These are phyloP conservation scores for Tricholoma hemisulphureum DNA, from an alignment of 768 basidiomycete genomes.

Conservation along the genomic window DNA sequence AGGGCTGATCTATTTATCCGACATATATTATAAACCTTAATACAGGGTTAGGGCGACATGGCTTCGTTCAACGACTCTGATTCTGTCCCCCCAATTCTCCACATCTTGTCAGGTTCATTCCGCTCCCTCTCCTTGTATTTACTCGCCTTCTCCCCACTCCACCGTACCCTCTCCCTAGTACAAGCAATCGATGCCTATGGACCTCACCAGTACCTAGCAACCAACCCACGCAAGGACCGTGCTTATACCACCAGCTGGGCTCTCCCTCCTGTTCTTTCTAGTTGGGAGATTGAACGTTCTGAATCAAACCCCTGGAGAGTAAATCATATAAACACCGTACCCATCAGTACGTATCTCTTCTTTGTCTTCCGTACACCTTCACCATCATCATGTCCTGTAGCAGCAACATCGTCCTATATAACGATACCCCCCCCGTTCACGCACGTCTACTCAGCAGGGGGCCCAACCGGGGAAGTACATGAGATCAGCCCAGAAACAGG, in stretches of 20 bases:
- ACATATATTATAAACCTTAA: too few species aligned
- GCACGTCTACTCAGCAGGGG: constrained; percentile 49
- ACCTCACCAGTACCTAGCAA: constrained; percentile 51
- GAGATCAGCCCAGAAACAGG: constrained; percentile 33
- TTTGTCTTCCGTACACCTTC: not conserved
- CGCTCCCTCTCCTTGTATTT: constrained; percentile 50
- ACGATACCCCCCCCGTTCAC: constrained; percentile 46
- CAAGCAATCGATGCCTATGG: constrained; percentile 45
- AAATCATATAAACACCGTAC: constrained; percentile 40
- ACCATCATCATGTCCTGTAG: constrained; percentile 22
- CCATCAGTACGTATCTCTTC: constrained; percentile 39
- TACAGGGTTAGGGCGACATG: constrained; percentile 11
- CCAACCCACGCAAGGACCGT: constrained; percentile 32
- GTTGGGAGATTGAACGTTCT: constrained; percentile 39
- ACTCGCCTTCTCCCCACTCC: constrained; percentile 45
- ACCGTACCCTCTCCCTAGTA: constrained; percentile 38
- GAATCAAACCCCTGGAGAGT: constrained; percentile 29
- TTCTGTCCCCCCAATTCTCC: constrained; percentile 18
- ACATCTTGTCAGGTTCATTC: constrained; percentile 50
- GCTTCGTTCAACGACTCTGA: constrained; percentile 5
- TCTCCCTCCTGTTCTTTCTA: constrained; percentile 43
- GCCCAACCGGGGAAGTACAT: constrained; percentile 52
- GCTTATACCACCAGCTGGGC: constrained; percentile 55
- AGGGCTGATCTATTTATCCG: constrained; percentile 9
- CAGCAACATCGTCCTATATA: constrained; percentile 56